Evolutionary conservation across 345 rosid genomes (phyloP).

Genomic region (Brassica incana): DNA sequence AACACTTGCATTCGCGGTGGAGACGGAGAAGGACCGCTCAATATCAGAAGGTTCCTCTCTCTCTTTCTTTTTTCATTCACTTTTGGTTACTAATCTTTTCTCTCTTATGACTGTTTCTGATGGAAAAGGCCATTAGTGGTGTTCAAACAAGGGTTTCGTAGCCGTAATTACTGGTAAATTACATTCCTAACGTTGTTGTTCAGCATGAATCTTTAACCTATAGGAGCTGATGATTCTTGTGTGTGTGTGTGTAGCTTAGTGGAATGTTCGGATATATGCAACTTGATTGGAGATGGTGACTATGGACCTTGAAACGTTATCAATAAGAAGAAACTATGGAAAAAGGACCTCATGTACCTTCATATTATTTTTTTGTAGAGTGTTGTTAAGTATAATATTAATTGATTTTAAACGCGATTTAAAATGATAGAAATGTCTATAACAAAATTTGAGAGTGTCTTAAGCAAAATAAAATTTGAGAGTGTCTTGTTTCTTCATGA

Average conservation of each 20-base stretch:
- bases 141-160: constrained; percentile 87
- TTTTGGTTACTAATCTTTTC: not conserved
- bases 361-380: not conserved
- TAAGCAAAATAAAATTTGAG: not conserved
- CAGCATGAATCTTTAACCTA: not conserved
- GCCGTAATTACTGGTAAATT: constrained; percentile 76
- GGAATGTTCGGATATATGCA: constrained; percentile 91
- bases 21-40: constrained; percentile 82
- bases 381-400: not conserved
- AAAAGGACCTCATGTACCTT: not conserved
- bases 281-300: constrained; percentile 76
- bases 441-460: not conserved
- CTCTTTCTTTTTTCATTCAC: not conserved
- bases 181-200: not conserved
- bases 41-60: constrained; percentile 58
- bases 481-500: not conserved
- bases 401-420: not conserved
- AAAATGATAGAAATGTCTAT: not conserved
- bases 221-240: constrained; percentile 8
- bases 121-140: constrained; percentile 70
- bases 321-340: not conserved
- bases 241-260: constrained; percentile 61
- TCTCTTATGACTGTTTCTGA: not conserved
- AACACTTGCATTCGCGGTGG: constrained; percentile 80
- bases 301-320: constrained; percentile 56